These are phyloP conservation scores for Erigeron philadelphicus DNA, from an alignment of 140 eudicot genomes.

Conservation along the genomic window DNA sequence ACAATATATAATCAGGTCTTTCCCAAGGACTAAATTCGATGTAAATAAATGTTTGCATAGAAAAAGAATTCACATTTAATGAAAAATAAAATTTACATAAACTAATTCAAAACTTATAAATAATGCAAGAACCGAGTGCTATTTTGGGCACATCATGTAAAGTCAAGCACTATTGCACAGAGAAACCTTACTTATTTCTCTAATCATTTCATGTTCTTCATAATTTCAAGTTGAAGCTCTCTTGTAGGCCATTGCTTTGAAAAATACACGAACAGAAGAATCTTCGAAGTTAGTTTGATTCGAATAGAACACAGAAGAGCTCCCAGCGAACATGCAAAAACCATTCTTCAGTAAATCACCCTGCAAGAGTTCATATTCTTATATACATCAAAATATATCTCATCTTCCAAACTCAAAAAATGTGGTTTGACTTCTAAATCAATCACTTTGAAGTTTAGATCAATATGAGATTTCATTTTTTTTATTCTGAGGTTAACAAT, in stretches of 20 bases:
- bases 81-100: too few species aligned
- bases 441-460: background rate
- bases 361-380: slow-evolving; percentile 13
- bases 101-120: too few species aligned
- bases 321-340: background rate
- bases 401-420: background rate
- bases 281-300: background rate
- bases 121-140: background rate
- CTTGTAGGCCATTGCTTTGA: background rate
- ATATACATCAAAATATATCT: background rate
- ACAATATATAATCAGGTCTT: too few species aligned
- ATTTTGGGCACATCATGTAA: background rate
- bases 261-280: background rate
- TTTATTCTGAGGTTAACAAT: background rate
- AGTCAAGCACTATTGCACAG: too few species aligned
- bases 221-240: background rate
- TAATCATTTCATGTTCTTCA: background rate
- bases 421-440: slow-evolving; percentile 18
- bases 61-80: too few species aligned
- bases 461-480: background rate
- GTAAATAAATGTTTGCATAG: too few species aligned
- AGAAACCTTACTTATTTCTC: background rate
- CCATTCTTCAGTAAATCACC: slow-evolving; percentile 6
- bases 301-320: slow-evolving; percentile 5
- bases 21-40: too few species aligned